Evolutionary conservation across 2,329 filamentous ascomycete species (phyloP).

Genomic region (Penicillium janthinellum): DNA sequence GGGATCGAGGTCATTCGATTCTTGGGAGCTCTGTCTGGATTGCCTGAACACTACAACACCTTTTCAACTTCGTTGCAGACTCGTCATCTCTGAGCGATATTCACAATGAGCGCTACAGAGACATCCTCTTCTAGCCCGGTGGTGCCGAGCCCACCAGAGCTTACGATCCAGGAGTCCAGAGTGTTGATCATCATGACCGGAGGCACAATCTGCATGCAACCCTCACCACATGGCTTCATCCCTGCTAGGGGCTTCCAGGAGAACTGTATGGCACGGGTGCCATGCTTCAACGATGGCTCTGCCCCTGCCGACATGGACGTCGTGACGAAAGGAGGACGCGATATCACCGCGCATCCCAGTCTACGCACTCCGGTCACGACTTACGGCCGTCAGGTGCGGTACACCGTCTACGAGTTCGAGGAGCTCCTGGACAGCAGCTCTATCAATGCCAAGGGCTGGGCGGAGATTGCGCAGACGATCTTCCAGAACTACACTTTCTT

Average conservation of each 20-base stretch:
- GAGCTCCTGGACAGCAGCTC: constrained; percentile 86
- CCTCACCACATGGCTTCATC: constrained; percentile 75
- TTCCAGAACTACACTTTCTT: constrained; percentile 83
- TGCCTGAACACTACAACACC: not conserved
- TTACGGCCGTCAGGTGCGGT: constrained; percentile 79
- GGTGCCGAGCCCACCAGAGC: constrained; percentile 23
- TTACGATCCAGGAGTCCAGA: constrained; percentile 66
- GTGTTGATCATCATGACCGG: constrained; percentile 91
- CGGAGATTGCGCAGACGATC: constrained; percentile 77
- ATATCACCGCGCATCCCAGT: constrained; percentile 61
- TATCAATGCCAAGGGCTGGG: constrained; percentile 84
- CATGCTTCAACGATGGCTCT: constrained; percentile 81
- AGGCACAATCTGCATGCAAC: constrained; percentile 81
- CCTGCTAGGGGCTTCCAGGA: constrained; percentile 80
- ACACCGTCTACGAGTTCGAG: constrained; percentile 80
- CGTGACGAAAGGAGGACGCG: constrained; percentile 53
- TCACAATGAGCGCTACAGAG: constrained; percentile 26
- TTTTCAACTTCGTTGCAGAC: not conserved
- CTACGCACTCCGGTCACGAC: constrained; percentile 78
- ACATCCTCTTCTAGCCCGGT: constrained; percentile 26
- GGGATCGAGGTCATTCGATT: not conserved
- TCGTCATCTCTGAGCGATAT: not conserved
- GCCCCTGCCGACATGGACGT: constrained; percentile 59
- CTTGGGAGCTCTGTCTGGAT: not conserved
- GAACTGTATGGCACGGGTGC: constrained; percentile 76